Evolutionary conservation across 1,284 basidiomycete species (phyloP), one percentile per base, ranked within the genome.

Genomic region (Vanrija humicola): DNA sequence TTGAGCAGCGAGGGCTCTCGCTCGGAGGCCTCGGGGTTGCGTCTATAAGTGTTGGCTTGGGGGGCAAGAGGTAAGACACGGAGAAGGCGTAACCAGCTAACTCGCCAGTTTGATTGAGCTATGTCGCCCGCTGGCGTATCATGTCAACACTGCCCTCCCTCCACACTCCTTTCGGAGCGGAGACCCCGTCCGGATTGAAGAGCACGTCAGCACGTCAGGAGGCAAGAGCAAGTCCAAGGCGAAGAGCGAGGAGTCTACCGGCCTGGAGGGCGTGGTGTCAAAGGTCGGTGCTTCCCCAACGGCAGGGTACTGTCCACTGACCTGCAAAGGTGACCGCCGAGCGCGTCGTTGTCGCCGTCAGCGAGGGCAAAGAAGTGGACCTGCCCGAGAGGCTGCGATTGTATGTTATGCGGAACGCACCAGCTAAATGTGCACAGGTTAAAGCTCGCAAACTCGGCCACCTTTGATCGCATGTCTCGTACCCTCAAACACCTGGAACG

Each of bases 401-500:
- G 58, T 80, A 52, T 60, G 78, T 62, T 2, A 34, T 4, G 23
- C 16, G 14, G 14, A 2, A 26, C 5, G 16, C 79, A 87, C 47
- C 88, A 89, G 70, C 76, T 94, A 54, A 79, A 52, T 56, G 76
- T 62, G 2, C 38, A 6, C 50, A 80, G 79, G n/a, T 76, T 96
- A 50, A 96, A 96, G 72, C 81, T 96, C 2, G 93, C 90, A 5
- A 96, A 96, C 66, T 90, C 86, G 48, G 85, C 89, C 10, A 96
- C 94, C 0, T 94, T 89, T 69, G 91, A 96, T 67, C 83, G 93
- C 58, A 93, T 93, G 90, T 87, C 88, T 52, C 85, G 85, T 56
- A 85, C 88, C 0, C 79, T 93, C 6, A 81, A 84, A 53, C 81
- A 82, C 48, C 75, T 91, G 6, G 83, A 85, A 62, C 83, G 80